A percentile compares a stretch with the other conserved stretches of the same genome.
Evolutionary conservation across 768 basidiomycete species (phyloP).

Genomic region (Leccinellum albellum): DNA sequence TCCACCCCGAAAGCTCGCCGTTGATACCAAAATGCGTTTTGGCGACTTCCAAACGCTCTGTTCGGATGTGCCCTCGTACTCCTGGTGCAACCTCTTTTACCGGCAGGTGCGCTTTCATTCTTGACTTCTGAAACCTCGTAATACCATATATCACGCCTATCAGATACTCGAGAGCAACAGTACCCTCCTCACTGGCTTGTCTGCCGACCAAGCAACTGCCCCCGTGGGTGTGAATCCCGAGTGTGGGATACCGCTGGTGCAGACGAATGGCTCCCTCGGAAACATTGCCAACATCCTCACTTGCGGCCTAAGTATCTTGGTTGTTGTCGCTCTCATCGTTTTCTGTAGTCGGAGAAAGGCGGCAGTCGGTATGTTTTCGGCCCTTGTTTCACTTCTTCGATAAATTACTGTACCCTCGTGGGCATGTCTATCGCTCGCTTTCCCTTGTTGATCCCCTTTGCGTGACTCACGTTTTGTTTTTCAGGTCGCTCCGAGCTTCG

Average conservation of each 20-base stretch:
- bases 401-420: background rate
- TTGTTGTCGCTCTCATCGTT: conserved; percentile 55
- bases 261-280: conserved; percentile 57
- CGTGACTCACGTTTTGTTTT: conserved; percentile 5
- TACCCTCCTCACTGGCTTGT: conserved; percentile 38
- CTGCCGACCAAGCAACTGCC: conserved; percentile 46
- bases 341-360: conserved; percentile 67
- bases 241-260: conserved; percentile 72
- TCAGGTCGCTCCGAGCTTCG: conserved; percentile 69
- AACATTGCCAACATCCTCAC: conserved; percentile 85
- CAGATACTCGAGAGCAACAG: conserved; percentile 39
- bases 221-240: conserved; percentile 80
- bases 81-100: conserved; percentile 95
- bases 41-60: conserved; percentile 74
- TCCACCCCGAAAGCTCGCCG: background rate
- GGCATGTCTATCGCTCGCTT: background rate
- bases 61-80: conserved; percentile 67
- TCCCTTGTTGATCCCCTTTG: background rate
- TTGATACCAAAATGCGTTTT: conserved; percentile 47
- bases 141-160: conserved; percentile 25
- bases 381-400: background rate
- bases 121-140: conserved; percentile 3
- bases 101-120: conserved; percentile 55
- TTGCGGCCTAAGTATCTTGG: conserved; percentile 68
- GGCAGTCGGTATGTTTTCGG: conserved; percentile 70